phyloP scores from a whole-genome alignment of 2,329 filamentous ascomycete genomes.

The Trichoderma asperellum region DNA sequence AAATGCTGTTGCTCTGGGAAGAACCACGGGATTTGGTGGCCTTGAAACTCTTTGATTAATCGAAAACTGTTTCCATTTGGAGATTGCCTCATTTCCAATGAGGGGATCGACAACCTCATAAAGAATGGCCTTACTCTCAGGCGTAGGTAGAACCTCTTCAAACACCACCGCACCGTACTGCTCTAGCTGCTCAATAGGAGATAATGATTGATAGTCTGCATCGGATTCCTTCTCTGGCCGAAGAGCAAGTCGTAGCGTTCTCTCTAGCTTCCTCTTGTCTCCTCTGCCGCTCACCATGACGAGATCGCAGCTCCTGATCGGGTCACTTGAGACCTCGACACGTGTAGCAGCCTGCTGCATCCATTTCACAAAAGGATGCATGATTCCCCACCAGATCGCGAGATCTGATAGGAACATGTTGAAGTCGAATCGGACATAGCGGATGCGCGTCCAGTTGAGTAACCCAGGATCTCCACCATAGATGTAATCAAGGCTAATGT shows the following conservation, averaged over 20 bases:
- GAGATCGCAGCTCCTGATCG: conserved; percentile 16
- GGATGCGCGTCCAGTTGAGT: conserved; percentile 20
- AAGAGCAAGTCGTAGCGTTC: conserved; percentile 6
- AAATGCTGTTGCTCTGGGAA: conserved; percentile 3
- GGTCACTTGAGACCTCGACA: neutral
- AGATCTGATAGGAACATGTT: conserved; percentile 26
- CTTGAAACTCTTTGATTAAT: neutral
- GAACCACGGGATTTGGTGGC: neutral
- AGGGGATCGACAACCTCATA: conserved; percentile 20
- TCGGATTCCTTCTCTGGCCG: conserved; percentile 10
- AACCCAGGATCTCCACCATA: neutral
- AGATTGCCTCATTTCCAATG: conserved; percentile 8
- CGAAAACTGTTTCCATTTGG: conserved; percentile 17
- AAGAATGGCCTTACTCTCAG: conserved; percentile 12
- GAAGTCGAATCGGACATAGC: conserved; percentile 17
- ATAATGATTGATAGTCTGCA: neutral
- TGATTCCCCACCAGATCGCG: conserved; percentile 17
- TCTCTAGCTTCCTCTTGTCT: conserved; percentile 8
- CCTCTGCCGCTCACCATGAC: conserved; percentile 22
- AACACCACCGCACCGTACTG: conserved; percentile 9
- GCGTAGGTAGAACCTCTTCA: conserved; percentile 4
- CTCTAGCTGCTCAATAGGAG: neutral
- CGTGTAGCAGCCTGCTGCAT: conserved; percentile 17
- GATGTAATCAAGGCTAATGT: neutral
- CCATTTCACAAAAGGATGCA: conserved; percentile 20